phyloP scores from a whole-genome alignment of 2,329 filamentous ascomycete species.

The Hortaea sp. region DNA sequence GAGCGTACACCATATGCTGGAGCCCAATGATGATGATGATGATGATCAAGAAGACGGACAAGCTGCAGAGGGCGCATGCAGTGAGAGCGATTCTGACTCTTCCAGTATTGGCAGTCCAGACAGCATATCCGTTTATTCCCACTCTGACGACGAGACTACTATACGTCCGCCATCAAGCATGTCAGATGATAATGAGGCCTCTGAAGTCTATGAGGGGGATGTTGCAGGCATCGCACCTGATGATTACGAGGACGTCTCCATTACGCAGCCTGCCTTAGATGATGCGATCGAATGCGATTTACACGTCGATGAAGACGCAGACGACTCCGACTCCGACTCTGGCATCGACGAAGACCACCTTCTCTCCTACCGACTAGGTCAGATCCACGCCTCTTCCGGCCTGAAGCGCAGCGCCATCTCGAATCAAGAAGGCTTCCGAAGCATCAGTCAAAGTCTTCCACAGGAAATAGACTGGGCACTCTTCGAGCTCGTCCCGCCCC shows the following conservation, averaged over 20 bases:
- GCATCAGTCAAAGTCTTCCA: slow-evolving; percentile 50
- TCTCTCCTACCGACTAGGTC: slow-evolving; percentile 67
- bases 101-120: slow-evolving; percentile 35
- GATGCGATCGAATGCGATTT: slow-evolving; percentile 57
- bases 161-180: slow-evolving; percentile 20
- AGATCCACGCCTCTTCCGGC: slow-evolving; percentile 82
- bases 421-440: slow-evolving; percentile 29
- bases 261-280: slow-evolving; percentile 87
- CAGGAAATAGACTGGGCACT: slow-evolving; percentile 96
- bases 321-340: slow-evolving; percentile 44
- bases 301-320: slow-evolving; percentile 71
- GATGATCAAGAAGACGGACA: slow-evolving; percentile 27
- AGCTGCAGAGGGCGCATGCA: slow-evolving; percentile 24
- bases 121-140: slow-evolving; percentile 43
- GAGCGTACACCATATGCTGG: slow-evolving; percentile 95
- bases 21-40: slow-evolving; percentile 46
- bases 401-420: slow-evolving; percentile 50
- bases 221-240: slow-evolving; percentile 67
- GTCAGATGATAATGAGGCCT: slow-evolving; percentile 12
- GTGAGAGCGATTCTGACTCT: slow-evolving; percentile 19
- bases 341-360: slow-evolving; percentile 76
- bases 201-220: slow-evolving; percentile 43
- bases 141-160: slow-evolving; percentile 44
- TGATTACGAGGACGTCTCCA: slow-evolving; percentile 64
- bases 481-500: slow-evolving; percentile 64